Conservation (phyloP, 1,139 yeast species). For the Hanseniaspora uvarum region DNA sequence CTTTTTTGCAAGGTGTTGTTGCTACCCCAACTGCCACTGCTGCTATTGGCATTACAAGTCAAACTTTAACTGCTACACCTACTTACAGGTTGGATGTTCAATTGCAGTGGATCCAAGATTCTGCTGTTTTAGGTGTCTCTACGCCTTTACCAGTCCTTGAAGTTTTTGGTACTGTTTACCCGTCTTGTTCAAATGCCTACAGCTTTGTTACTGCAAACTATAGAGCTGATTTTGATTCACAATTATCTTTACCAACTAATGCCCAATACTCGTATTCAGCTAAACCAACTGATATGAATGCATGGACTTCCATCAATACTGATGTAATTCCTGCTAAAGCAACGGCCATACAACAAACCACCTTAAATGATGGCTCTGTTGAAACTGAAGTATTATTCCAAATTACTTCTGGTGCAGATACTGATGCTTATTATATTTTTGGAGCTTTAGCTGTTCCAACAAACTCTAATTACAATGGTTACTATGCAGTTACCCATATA, state of each 20-base stretch:
- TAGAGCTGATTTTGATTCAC: slow-evolving; percentile 4
- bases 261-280: slow-evolving; percentile 6
- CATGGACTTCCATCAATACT: slow-evolving; percentile 6
- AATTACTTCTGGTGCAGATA: not conserved
- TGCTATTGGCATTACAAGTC: not conserved
- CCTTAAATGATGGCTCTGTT: not conserved
- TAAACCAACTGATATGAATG: slow-evolving; percentile 7
- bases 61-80: slow-evolving; percentile 3
- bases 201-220: slow-evolving; percentile 11
- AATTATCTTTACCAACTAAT: slow-evolving; percentile 6
- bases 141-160: slow-evolving; percentile 15
- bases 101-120: slow-evolving; percentile 7
- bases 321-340: not conserved
- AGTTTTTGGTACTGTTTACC: slow-evolving; percentile 14
- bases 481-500: slow-evolving; percentile 2
- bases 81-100: not conserved
- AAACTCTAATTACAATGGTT: not conserved
- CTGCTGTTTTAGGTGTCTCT: not conserved
- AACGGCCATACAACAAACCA: slow-evolving; percentile 2
- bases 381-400: slow-evolving; percentile 9
- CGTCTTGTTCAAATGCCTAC: slow-evolving; percentile 8
- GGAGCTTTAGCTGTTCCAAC: slow-evolving; percentile 15
- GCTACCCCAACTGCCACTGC: slow-evolving; percentile 1
- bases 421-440: slow-evolving; percentile 3
- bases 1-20: slow-evolving; percentile 2